These are phyloP conservation scores for Suillus alpinus DNA, from an alignment of 768 basidiomycete genomes.

Conservation along the genomic window DNA sequence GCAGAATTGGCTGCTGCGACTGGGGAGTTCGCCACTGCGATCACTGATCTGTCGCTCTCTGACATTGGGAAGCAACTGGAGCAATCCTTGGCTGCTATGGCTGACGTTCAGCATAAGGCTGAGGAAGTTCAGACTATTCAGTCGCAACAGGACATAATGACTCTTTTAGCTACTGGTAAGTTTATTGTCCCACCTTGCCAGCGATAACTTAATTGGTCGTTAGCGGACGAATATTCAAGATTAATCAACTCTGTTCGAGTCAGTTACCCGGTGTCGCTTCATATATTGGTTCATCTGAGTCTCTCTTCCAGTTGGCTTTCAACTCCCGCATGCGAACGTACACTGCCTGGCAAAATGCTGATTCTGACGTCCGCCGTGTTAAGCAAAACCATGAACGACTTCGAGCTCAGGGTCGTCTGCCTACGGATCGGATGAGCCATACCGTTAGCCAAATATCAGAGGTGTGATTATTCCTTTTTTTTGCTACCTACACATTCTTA, in stretches of 20 bases:
- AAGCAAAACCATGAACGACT: constrained; percentile 81
- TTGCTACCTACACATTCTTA: background rate
- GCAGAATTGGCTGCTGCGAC: constrained; percentile 67
- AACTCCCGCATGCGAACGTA: constrained; percentile 82
- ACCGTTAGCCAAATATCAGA: constrained; percentile 82
- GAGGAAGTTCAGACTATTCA: constrained; percentile 74
- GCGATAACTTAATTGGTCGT: constrained; percentile 8
- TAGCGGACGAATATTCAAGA: constrained; percentile 90
- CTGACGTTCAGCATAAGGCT: constrained; percentile 69
- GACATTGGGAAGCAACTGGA: constrained; percentile 77
- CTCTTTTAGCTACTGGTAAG: constrained; percentile 73
- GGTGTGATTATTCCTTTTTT: constrained; percentile 39
- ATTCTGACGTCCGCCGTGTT: constrained; percentile 68
- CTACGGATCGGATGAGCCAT: constrained; percentile 65
- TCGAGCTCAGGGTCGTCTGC: constrained; percentile 70
- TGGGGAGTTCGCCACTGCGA: constrained; percentile 76
- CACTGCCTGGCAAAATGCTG: constrained; percentile 76
- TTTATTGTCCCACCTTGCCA: background rate
- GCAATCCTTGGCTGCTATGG: constrained; percentile 63
- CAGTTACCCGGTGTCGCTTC: constrained; percentile 25
- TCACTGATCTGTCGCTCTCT: constrained; percentile 67
- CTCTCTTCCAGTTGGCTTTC: constrained; percentile 69
- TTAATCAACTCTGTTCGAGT: constrained; percentile 85
- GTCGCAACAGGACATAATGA: constrained; percentile 78
- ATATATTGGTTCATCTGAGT: background rate